Conservation (phyloP, 2,329 filamentous ascomycete species). For the Harringtonia lauricola region DNA sequence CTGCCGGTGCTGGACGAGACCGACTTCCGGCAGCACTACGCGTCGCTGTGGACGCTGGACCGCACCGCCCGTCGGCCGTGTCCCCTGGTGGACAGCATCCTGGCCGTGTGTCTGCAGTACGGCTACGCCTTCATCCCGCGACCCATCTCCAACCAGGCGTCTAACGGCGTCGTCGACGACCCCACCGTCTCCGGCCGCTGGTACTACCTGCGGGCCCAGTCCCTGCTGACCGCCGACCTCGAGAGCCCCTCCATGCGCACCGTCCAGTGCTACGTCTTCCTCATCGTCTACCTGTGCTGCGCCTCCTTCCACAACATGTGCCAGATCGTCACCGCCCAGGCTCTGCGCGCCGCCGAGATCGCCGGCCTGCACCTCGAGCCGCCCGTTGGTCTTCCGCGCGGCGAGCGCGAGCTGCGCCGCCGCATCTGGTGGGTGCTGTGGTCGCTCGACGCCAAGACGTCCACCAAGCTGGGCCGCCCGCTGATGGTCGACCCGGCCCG, state of each 20-base stretch:
- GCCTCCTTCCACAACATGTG: constrained; percentile 38
- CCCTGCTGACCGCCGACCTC: constrained; percentile 28
- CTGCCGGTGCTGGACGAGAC: constrained; percentile 26
- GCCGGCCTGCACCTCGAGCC: constrained; percentile 38
- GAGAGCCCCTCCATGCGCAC: constrained; percentile 36
- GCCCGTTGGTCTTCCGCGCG: constrained; percentile 18
- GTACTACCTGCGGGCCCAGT: constrained; percentile 35
- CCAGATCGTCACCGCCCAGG: constrained; percentile 26
- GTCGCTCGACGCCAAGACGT: constrained; percentile 32
- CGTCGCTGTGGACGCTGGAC: constrained; percentile 24
- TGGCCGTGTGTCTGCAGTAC: constrained; percentile 40
- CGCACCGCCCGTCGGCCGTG: constrained; percentile 24
- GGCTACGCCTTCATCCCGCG: constrained; percentile 20
- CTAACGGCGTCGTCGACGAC: constrained; percentile 15
- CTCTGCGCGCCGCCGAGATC: constrained; percentile 33
- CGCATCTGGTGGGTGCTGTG: constrained; percentile 43
- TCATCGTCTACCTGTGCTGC: constrained; percentile 32
- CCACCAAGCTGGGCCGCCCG: constrained; percentile 35
- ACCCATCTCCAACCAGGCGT: background rate
- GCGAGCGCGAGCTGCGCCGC: constrained; percentile 30
- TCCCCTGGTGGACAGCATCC: constrained; percentile 37
- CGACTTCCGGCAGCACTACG: constrained; percentile 26
- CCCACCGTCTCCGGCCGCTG: constrained; percentile 30
- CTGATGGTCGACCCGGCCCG: constrained; percentile 22
- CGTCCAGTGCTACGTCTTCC: constrained; percentile 36